phyloP scores from a whole-genome alignment of 108 stramenopile species.

The Fragilaria crotonensis region DNA sequence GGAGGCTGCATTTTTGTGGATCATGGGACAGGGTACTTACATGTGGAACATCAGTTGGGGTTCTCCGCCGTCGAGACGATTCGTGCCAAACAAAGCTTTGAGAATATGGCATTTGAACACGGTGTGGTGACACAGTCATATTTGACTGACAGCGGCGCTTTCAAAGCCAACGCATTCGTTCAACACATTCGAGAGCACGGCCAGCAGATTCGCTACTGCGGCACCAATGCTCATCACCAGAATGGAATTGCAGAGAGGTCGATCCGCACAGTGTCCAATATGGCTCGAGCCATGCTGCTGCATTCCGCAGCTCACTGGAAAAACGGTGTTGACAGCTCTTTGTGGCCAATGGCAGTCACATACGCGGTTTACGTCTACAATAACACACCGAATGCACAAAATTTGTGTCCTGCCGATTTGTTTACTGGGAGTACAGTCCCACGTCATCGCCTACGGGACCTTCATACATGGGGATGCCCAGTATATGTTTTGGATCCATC shows the following conservation, averaged over 20 bases:
- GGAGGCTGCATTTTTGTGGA: slow-evolving; percentile 13
- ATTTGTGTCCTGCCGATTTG: slow-evolving; percentile 8
- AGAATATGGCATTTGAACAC: not conserved
- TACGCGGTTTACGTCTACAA: slow-evolving; percentile 29
- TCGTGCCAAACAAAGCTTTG: no score
- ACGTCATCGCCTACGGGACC: no score
- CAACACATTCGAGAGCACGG: not conserved
- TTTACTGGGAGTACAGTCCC: no score
- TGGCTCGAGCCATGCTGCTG: slow-evolving; percentile 29
- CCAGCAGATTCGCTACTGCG: slow-evolving; percentile 16
- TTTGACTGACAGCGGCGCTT: no score
- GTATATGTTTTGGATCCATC: slow-evolving; percentile 14
- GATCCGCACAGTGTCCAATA: slow-evolving; percentile 16
- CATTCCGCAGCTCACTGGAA: slow-evolving; percentile 32
- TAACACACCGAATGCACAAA: slow-evolving; percentile 12
- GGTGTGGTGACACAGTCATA: slow-evolving; percentile 9
- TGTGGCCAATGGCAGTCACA: slow-evolving; percentile 40
- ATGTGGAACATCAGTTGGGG: slow-evolving; percentile 5
- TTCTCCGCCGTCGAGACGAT: slow-evolving; percentile 9
- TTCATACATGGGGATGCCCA: no score
- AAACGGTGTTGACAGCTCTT: not conserved
- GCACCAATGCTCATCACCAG: slow-evolving; percentile 29
- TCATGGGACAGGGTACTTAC: slow-evolving; percentile 6
- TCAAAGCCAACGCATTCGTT: slow-evolving; percentile 12
- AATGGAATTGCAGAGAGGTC: slow-evolving; percentile 31